A percentile compares a stretch with the other conserved stretches of the same genome.
phyloP scores from a whole-genome alignment of 176 grass and related monocot genomes.

The Aegilops longissima region DNA sequence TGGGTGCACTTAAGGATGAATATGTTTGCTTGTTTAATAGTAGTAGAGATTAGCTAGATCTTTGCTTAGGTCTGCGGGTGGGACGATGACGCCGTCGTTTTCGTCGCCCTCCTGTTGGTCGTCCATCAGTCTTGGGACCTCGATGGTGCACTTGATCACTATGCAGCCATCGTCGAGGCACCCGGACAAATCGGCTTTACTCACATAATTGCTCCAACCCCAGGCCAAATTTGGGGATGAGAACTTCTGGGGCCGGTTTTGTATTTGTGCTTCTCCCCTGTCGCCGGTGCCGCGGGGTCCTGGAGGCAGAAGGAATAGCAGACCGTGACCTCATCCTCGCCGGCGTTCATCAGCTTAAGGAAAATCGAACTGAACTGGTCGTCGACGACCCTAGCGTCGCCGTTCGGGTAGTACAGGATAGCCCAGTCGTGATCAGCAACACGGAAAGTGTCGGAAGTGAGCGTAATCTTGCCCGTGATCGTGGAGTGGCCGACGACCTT shows the following conservation, averaged over 20 bases:
- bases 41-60: background rate
- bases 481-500: background rate
- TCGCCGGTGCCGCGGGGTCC: background rate
- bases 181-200: background rate
- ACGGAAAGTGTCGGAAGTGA: background rate
- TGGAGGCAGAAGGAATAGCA: background rate
- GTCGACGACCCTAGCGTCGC: background rate
- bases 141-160: background rate
- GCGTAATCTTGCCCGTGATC: background rate
- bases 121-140: background rate
- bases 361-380: background rate
- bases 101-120: background rate
- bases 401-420: background rate
- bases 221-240: fast-evolving
- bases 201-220: background rate
- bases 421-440: background rate
- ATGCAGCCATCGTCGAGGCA: background rate
- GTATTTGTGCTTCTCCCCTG: background rate
- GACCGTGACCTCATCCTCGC: background rate
- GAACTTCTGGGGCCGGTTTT: fast-evolving
- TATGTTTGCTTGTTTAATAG: too few relatives aligned
- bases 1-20: too few relatives aligned
- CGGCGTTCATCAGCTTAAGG: background rate
- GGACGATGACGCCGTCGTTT: background rate
- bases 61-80: background rate